These are phyloP conservation scores for Neurospora sp. DNA, from an alignment of 2,329 filamentous ascomycete species.

Conservation along the genomic window DNA sequence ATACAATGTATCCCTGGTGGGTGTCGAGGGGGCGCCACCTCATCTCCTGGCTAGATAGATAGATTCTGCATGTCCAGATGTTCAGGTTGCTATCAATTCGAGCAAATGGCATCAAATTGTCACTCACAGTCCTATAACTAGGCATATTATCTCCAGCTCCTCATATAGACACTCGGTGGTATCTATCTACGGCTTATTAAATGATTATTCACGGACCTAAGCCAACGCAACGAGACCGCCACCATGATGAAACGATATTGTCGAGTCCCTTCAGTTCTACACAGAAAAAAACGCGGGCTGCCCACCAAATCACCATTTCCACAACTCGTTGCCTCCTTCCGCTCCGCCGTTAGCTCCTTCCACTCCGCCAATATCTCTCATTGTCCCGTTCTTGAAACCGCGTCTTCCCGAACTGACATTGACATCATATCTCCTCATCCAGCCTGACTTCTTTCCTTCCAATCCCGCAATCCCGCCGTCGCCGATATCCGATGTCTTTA, in stretches of 20 bases:
- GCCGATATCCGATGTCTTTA: not conserved
- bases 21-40: not conserved
- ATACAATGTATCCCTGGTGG: not conserved
- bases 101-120: too few species aligned
- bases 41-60: not conserved
- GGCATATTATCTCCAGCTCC: too few species aligned
- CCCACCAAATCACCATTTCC: not conserved
- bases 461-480: not conserved
- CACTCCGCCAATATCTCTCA: too few species aligned
- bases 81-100: too few species aligned
- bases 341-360: not conserved
- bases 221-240: too few species aligned
- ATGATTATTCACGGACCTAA: too few species aligned
- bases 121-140: too few species aligned
- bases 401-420: not conserved
- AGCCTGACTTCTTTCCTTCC: not conserved
- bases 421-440: not conserved
- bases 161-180: too few species aligned
- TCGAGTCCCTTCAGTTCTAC: too few species aligned
- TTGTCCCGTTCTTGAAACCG: not conserved
- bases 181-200: too few species aligned
- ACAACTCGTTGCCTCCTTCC: not conserved
- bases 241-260: too few species aligned
- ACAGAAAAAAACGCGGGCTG: too few species aligned
- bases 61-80: not conserved